Percentiles rank a stretch among this genome's conserved stretches.
Evolutionary conservation across 129 eudicot species (phyloP).

Genomic region (Arctium lappa): DNA sequence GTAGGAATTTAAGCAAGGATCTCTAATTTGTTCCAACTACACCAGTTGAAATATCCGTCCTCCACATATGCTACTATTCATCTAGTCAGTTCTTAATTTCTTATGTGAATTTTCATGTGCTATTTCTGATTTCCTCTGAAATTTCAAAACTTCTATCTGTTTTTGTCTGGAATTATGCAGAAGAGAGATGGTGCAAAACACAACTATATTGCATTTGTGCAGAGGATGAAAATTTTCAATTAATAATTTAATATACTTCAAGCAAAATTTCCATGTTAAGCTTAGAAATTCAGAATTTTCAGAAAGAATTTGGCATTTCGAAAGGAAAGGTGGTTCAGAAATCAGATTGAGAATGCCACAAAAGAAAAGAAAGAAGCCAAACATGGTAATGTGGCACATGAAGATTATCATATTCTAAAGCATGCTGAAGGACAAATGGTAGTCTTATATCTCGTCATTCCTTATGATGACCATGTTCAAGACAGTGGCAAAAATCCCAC

Average conservation of each 20-base stretch:
- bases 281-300: neutral
- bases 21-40: neutral
- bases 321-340: neutral
- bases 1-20: neutral
- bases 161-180: neutral
- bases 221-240: neutral
- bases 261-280: neutral
- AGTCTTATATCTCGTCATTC: neutral
- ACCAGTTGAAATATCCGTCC: neutral
- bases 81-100: neutral
- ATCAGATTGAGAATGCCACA: too few species aligned
- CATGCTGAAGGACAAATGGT: neutral
- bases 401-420: neutral
- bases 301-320: neutral
- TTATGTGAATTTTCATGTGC: neutral
- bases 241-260: neutral
- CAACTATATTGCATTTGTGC: neutral
- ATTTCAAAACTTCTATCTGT: neutral
- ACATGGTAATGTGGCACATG: neutral
- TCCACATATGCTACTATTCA: neutral
- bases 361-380: neutral
- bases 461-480: neutral
- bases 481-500: neutral
- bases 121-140: neutral
- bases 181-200: neutral